phyloP scores from a whole-genome alignment of 2,329 filamentous ascomycete species.

The Trichoderma koningii region DNA sequence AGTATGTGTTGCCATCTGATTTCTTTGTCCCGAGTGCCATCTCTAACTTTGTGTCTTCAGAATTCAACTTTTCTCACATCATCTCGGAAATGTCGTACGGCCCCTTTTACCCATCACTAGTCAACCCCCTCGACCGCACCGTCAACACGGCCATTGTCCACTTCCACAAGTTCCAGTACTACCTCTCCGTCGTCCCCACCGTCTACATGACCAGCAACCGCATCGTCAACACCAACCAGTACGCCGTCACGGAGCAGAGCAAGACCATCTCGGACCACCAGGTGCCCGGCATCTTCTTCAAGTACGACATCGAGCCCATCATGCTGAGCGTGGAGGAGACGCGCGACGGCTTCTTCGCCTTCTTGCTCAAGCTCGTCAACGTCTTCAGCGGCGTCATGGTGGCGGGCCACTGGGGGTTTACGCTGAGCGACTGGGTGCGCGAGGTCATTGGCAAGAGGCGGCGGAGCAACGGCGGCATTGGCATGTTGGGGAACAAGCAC shows the following conservation, averaged over 20 bases:
- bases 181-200: slow-evolving; percentile 90
- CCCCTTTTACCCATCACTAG: slow-evolving; percentile 89
- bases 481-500: slow-evolving; percentile 53
- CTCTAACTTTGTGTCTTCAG: slow-evolving; percentile 45
- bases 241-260: slow-evolving; percentile 90
- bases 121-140: slow-evolving; percentile 92
- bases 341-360: slow-evolving; percentile 70
- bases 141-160: slow-evolving; percentile 71
- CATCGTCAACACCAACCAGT: slow-evolving; percentile 91
- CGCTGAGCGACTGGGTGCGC: slow-evolving; percentile 73
- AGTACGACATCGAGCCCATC: slow-evolving; percentile 98
- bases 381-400: slow-evolving; percentile 89
- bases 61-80: slow-evolving; percentile 97
- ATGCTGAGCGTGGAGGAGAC: slow-evolving; percentile 82
- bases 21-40: neutral
- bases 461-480: slow-evolving; percentile 49
- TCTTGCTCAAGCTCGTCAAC: slow-evolving; percentile 84
- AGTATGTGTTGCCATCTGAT: slow-evolving; percentile 55
- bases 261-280: slow-evolving; percentile 66
- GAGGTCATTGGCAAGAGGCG: slow-evolving; percentile 56
- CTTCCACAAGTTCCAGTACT: slow-evolving; percentile 99
- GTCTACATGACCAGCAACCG: slow-evolving; percentile 73
- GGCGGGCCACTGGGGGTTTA: slow-evolving; percentile 90
- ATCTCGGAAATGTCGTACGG: slow-evolving; percentile 96
- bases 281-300: slow-evolving; percentile 93